Evolutionary conservation across 192 early-diverging fungal genomes (phyloP), one percentile per base, ranked within the genome.

Genomic region (Coemansia sp.): DNA sequence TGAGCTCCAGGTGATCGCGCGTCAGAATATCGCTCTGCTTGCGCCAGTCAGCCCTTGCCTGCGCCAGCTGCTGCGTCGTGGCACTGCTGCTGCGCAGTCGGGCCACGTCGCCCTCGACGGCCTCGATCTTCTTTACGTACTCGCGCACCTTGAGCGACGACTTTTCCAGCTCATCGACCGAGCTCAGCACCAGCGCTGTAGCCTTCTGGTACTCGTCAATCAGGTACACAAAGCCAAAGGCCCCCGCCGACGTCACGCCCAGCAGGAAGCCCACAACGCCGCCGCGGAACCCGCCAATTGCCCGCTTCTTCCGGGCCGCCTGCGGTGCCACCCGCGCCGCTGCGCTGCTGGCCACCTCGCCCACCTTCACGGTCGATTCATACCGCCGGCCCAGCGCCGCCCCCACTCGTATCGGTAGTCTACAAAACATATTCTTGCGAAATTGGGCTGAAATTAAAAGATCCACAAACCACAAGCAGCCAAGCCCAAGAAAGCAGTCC

Each of bases 141-240:
- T 85, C 81, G 38, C 52, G 51, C 57, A 88, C 85, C 75, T 86
- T 87, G 32, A 80, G 68, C 37, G 90, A 89, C 23, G 83, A 83
- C 37, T 70, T 63, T 50, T 90, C 82, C 40, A 95, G 69, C 45
- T 87, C 80, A 52, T 90, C 86, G 20, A 95, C 86, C 23, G 83
- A 81, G 73, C 59, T 63, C 51, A 92, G 69, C 17, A 92, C 63
- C 12, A 82, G 46, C 25, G 62, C 64, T 14, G 89, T 88, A 2
- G 87, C 80, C 31, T 72, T 70, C 37, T 88, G 80, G 64, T 95
- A 92, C 60, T 95, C 87, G 42, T 90, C 88, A 32, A 95, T 74
- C 38, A 95, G 76, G 53, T 87, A 88, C 38, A 86, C 82, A 61
- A 91, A 95, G 21, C 88, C 88, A 20, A 78, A 70, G 14, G 82